Percentiles rank a stretch among this genome's conserved stretches.
Conservation (phyloP, 2,329 filamentous ascomycete species). For the Coleophoma eucalyptorum region DNA sequence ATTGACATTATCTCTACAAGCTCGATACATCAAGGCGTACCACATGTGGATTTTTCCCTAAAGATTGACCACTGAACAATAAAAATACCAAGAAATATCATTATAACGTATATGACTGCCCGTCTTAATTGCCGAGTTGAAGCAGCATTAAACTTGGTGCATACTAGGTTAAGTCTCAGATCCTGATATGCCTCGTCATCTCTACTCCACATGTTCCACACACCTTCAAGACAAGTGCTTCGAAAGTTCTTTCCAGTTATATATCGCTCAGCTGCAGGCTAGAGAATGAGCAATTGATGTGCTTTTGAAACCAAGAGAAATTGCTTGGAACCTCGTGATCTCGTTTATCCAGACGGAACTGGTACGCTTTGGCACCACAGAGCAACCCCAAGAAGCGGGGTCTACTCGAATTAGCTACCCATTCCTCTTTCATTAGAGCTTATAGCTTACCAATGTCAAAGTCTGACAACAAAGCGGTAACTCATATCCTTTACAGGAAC, state of each 20-base stretch:
- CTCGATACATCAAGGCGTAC: slow-evolving; percentile 92
- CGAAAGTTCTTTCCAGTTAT: too few species aligned
- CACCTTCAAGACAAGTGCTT: background rate
- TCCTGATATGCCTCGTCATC: too few species aligned
- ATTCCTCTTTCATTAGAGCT: too few species aligned
- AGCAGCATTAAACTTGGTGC: background rate
- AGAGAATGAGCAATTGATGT: too few species aligned
- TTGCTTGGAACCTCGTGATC: too few species aligned
- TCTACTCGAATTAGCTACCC: background rate
- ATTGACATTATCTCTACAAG: slow-evolving; percentile 96
- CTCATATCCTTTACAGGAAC: background rate
- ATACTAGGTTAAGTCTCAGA: too few species aligned
- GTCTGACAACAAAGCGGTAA: background rate
- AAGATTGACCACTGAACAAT: slow-evolving; percentile 62
- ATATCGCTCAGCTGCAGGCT: too few species aligned
- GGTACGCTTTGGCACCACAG: background rate
- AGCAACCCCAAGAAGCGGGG: background rate
- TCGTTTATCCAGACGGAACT: background rate
- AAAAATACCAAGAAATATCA: background rate
- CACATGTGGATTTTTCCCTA: slow-evolving; percentile 91
- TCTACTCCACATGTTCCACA: background rate
- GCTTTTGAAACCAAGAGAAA: too few species aligned
- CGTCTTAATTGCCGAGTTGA: background rate
- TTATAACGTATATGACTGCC: background rate
- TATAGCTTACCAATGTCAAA: background rate